Evolutionary conservation across 345 rosid genomes (phyloP), one percentile per base, ranked within the genome.

Genomic region (Linum usitatissimum): DNA sequence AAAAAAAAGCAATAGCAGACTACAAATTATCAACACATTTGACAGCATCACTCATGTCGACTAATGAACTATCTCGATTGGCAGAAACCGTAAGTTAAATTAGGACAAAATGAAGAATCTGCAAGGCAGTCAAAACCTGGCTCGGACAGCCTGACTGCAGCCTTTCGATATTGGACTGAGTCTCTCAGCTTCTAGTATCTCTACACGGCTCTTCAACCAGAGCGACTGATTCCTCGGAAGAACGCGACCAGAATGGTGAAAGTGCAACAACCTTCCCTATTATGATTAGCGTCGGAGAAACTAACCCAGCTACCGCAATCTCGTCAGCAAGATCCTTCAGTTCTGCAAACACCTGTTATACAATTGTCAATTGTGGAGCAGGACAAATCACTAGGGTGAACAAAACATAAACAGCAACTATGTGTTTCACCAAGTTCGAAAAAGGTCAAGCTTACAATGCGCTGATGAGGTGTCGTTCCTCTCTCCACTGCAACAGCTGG

Each of bases 401-500:
- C 28, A 67, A n/a, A 23, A 55, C 17, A 9, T 62, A 14, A 7
- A 68, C 51, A 45, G 10, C 15, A 40, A 12, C 48, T 12, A 23
- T 45, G 10, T 45, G 13, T 45, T 45, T 15, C 51, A 45, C 51
- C 38, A 34, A 34, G 38, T 34, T 55, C 28, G 28, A 0, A 19
- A 65, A 23, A 4, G 53, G 13, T 14, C 9, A 42, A 45, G 63
- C 92, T 82, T 80, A 88, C 96, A n/a, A 69, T 72, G 55, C 86
- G 96, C 72, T 88, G 90, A 60, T 79, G 88, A 38, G 84, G 78
- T 14, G 96, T 88, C 53, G 96, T 86, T 61, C 96, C 96, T 65
- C 89, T 80, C 79, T 93, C 97, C 64, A 93, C 80, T 18, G 97
- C 97, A 64, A 80, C 88, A 57, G 97, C 92, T 34, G 99, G 99